Conservation (phyloP, 257 asterid species). For the Asclepias syriaca region DNA sequence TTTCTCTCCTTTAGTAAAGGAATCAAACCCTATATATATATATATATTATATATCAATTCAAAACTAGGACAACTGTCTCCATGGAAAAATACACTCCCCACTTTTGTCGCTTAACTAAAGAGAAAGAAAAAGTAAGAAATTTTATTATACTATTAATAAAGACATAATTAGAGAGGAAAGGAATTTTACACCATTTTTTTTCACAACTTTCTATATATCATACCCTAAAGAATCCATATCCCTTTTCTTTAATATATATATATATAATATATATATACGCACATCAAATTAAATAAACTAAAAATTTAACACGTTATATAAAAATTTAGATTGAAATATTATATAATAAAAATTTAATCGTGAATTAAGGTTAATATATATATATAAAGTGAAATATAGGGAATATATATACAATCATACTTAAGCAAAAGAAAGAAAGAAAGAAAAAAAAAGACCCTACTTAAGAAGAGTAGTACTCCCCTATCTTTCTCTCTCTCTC, state of each 20-base stretch:
- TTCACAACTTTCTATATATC: background rate
- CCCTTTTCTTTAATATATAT: background rate
- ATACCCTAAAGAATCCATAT: background rate
- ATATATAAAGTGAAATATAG: background rate
- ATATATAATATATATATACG: no score
- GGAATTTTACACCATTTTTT: background rate
- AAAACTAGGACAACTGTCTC: conserved; percentile 73
- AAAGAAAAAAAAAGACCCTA: conserved; percentile 12
- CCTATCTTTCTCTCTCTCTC: conserved; percentile 7
- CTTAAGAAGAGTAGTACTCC: background rate
- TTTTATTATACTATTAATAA: background rate
- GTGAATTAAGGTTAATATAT: conserved; percentile 15
- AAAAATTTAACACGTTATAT: no score
- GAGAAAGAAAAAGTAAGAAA: background rate
- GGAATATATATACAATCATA: conserved; percentile 29
- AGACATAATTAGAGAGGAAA: background rate
- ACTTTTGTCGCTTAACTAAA: conserved; percentile 35
- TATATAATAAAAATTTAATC: no score
- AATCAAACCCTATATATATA: conserved; percentile 28
- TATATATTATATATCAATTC: conserved; percentile 17
- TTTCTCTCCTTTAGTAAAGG: conserved; percentile 35
- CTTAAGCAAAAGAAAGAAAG: conserved; percentile 21
- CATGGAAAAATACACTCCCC: conserved; percentile 49
- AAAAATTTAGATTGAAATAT: no score
- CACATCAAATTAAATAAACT: background rate